Evolutionary conservation across 495 filamentous ascomycete species (phyloP).

Genomic region (Penicillium crystallinum): DNA sequence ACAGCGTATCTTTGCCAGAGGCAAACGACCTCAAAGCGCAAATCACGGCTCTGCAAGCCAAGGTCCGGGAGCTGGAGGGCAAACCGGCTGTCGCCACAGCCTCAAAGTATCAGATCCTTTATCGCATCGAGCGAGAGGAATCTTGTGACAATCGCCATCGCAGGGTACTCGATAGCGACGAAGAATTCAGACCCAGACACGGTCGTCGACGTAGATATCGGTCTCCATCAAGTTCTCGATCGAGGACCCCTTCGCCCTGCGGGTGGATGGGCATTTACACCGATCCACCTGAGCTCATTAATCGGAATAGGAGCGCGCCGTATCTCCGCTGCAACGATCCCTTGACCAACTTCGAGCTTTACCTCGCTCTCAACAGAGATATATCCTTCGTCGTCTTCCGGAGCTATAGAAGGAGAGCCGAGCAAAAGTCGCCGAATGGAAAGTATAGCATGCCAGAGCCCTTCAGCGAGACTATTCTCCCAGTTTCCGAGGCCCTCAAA

Average conservation of each 20-base stretch:
- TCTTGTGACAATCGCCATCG: neutral
- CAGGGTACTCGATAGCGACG: neutral
- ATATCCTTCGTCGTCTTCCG: slow-evolving; percentile 22
- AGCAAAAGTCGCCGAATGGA: neutral
- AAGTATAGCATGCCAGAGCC: slow-evolving; percentile 3
- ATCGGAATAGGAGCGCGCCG: neutral
- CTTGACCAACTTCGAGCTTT: slow-evolving; percentile 22
- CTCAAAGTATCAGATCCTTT: slow-evolving; percentile 7
- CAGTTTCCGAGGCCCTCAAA: slow-evolving; percentile 6
- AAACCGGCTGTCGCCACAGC: neutral
- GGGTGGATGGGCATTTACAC: slow-evolving; percentile 5
- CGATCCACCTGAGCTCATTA: slow-evolving; percentile 5
- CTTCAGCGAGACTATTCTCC: slow-evolving; percentile 8
- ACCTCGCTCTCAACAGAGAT: slow-evolving; percentile 21
- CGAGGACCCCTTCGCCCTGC: neutral
- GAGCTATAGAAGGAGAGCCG: slow-evolving; percentile 5
- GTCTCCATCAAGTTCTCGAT: neutral
- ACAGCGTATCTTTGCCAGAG: neutral
- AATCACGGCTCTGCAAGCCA: slow-evolving; percentile 1
- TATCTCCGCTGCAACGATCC: slow-evolving; percentile 11
- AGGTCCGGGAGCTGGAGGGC: slow-evolving; percentile 3
- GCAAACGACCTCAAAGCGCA: slow-evolving; percentile 5
- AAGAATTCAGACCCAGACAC: neutral
- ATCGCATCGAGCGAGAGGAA: slow-evolving; percentile 7
- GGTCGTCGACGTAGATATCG: neutral